These are phyloP conservation scores for Lentinula boryana DNA, from an alignment of 768 basidiomycete species.

Conservation along the genomic window DNA sequence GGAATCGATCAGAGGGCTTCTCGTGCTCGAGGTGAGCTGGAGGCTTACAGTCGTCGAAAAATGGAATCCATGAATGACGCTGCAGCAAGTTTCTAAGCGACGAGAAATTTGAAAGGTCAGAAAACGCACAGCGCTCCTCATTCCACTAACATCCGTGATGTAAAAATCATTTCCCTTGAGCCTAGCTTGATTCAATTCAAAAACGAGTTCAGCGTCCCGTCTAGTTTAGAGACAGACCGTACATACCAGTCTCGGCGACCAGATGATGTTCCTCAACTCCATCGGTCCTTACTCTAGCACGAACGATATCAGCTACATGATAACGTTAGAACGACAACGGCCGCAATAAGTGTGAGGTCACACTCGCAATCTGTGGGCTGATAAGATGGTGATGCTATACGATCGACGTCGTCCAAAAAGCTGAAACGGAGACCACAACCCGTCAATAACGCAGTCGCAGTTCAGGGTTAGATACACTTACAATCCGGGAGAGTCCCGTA, in stretches of 20 bases:
- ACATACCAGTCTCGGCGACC: conserved; percentile 46
- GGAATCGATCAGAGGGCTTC: background rate
- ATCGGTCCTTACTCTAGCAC: conserved; percentile 66
- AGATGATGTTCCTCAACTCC: conserved; percentile 73
- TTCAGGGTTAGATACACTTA: conserved; percentile 25
- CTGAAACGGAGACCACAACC: conserved; percentile 24
- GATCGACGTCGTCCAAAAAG: conserved; percentile 64
- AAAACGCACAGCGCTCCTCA: conserved; percentile 38
- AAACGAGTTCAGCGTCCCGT: background rate
- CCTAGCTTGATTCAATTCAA: conserved; percentile 5
- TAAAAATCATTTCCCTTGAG: conserved; percentile 51
- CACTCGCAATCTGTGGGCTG: conserved; percentile 57
- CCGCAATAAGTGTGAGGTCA: background rate
- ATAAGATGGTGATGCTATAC: conserved; percentile 52
- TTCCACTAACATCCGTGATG: conserved; percentile 68
- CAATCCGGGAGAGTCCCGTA: conserved; percentile 67
- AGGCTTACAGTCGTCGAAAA: conserved; percentile 60
- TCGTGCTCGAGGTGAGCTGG: background rate
- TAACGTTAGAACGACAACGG: background rate
- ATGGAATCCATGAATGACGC: conserved; percentile 69
- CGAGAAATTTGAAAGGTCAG: background rate
- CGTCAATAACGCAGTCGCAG: background rate
- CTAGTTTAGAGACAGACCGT: background rate
- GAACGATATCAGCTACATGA: conserved; percentile 57
- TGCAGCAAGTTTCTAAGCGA: conserved; percentile 13